Conservation (phyloP, 352 stramenopile species). For the Phytophthora sojae region DNA sequence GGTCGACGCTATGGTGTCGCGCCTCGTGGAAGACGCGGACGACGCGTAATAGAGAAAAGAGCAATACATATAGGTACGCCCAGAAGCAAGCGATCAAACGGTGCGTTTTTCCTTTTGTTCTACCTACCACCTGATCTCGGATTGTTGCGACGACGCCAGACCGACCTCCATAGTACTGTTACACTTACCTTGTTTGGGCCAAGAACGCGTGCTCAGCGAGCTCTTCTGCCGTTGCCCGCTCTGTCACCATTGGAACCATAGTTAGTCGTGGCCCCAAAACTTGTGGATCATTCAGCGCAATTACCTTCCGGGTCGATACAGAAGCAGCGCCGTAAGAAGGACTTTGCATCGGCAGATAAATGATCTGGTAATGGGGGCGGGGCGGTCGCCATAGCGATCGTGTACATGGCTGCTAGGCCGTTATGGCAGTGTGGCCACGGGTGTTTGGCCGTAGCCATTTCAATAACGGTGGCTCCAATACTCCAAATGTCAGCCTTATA, state of each 20-base stretch:
- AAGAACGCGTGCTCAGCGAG: conserved; percentile 70
- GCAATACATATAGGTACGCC: conserved; percentile 12
- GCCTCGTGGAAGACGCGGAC: conserved; percentile 67
- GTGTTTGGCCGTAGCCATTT: conserved; percentile 83
- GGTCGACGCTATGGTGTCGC: conserved; percentile 79
- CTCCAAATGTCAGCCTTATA: conserved; percentile 87
- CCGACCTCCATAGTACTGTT: conserved; percentile 24
- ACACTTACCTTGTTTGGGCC: conserved; percentile 36
- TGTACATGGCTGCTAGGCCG: conserved; percentile 70
- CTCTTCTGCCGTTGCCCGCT: conserved; percentile 71
- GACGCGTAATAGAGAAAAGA: conserved; percentile 45
- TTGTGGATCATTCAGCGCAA: background rate
- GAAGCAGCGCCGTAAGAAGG: conserved; percentile 75
- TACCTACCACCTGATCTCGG: too few species aligned
- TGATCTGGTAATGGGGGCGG: conserved; percentile 62
- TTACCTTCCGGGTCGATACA: conserved; percentile 76
- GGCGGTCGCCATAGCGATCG: conserved; percentile 63
- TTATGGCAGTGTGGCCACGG: conserved; percentile 74
- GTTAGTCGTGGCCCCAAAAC: background rate
- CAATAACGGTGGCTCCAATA: conserved; percentile 80
- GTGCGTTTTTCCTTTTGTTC: too few species aligned
- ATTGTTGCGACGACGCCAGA: background rate
- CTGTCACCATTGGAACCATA: conserved; percentile 29
- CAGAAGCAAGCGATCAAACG: too few species aligned
- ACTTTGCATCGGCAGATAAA: conserved; percentile 55